Evolutionary conservation across 495 filamentous ascomycete species (phyloP).

Genomic region (Aspergillus cristatus): DNA sequence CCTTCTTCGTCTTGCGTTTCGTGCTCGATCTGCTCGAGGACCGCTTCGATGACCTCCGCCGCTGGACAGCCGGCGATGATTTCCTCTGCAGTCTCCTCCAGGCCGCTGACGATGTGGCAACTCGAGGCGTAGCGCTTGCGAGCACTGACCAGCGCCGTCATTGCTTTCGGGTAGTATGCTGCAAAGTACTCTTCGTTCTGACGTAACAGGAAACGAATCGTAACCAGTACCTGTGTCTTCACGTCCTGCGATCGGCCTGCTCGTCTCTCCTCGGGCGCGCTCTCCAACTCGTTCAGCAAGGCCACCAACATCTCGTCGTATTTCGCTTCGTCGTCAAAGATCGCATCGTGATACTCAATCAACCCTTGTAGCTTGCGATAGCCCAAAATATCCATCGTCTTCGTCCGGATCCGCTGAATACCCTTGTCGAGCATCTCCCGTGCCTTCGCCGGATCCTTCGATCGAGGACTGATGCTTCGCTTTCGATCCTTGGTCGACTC

Average conservation of each 20-base stretch:
- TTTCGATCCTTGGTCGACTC: conserved; percentile 12
- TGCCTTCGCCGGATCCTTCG: conserved; percentile 39
- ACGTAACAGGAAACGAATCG: conserved; percentile 67
- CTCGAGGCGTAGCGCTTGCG: conserved; percentile 44
- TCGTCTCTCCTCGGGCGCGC: conserved; percentile 27
- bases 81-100: conserved; percentile 49
- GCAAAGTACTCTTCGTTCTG: conserved; percentile 56
- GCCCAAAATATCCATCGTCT: conserved; percentile 72
- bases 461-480: conserved; percentile 28
- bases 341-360: conserved; percentile 55
- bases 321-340: conserved; percentile 44
- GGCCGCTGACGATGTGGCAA: conserved; percentile 48
- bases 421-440: conserved; percentile 62
- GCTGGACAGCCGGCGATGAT: conserved; percentile 40
- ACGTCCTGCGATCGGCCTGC: conserved; percentile 55
- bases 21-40: conserved; percentile 38
- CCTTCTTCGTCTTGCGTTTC: conserved; percentile 20
- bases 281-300: conserved; percentile 68
- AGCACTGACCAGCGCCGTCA: conserved; percentile 59
- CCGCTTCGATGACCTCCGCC: conserved; percentile 37
- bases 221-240: conserved; percentile 74
- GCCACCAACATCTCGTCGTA: conserved; percentile 68
- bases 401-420: conserved; percentile 60
- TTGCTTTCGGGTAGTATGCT: conserved; percentile 52
- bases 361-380: conserved; percentile 82